These are phyloP conservation scores for Neonectria coccinea DNA, from an alignment of 2,329 filamentous ascomycete genomes.

Conservation along the genomic window DNA sequence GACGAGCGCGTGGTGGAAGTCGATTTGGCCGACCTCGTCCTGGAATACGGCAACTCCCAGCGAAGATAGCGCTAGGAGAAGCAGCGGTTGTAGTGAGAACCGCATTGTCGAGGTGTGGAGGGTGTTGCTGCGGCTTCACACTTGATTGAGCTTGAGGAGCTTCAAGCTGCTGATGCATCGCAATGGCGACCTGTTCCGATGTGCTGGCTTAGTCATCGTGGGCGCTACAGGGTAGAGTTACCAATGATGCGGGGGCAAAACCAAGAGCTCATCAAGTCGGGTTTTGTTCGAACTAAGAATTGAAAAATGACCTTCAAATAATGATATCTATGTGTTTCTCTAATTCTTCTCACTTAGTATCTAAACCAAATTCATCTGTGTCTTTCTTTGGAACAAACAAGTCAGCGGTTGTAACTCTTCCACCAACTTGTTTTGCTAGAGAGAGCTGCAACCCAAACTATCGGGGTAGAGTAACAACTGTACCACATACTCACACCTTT, in stretches of 20 bases:
- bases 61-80: constrained; percentile 55
- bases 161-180: constrained; percentile 35
- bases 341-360: no score
- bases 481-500: no score
- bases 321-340: no score
- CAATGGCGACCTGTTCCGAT: constrained; percentile 46
- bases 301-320: no score
- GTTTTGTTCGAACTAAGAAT: background rate
- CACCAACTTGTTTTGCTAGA: no score
- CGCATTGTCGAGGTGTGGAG: constrained; percentile 48
- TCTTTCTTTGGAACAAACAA: background rate
- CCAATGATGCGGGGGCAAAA: background rate
- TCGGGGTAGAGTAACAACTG: no score
- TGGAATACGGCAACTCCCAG: constrained; percentile 77
- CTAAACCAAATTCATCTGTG: no score
- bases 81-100: constrained; percentile 50
- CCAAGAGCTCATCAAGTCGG: background rate
- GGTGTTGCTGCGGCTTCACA: constrained; percentile 41
- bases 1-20: constrained; percentile 92
- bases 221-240: constrained; percentile 4
- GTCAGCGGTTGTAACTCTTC: no score
- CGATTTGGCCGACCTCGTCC: constrained; percentile 91
- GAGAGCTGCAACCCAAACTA: no score
- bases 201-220: constrained; percentile 42
- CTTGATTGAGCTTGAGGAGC: constrained; percentile 39